Percentiles rank a stretch among this genome's conserved stretches.
Conservation (phyloP, 331 rosid species). For the Erythrophleum ivorense region DNA sequence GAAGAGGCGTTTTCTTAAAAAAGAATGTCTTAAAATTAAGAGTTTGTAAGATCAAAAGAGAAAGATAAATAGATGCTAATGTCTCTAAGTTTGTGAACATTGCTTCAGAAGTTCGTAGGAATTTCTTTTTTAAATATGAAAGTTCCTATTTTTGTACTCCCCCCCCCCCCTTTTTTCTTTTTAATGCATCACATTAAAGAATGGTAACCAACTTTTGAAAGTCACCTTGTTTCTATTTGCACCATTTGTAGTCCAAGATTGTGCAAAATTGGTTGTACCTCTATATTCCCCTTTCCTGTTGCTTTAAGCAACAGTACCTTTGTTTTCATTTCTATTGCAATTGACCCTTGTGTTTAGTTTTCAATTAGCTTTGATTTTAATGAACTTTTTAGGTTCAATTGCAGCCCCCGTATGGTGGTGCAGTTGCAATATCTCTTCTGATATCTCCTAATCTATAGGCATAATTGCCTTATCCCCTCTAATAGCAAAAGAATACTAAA, state of each 20-base stretch:
- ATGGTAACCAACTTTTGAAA: too few species aligned
- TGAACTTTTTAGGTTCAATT: neutral
- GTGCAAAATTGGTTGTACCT: neutral
- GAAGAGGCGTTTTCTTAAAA: constrained; percentile 20
- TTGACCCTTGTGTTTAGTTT: neutral
- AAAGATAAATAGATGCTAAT: neutral
- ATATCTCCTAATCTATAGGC: neutral
- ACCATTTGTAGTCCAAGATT: constrained; percentile 4
- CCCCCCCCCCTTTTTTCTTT: too few species aligned
- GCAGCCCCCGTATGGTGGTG: neutral
- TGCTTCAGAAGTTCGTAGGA: constrained; percentile 3
- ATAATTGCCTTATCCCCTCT: neutral
- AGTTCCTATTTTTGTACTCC: constrained; percentile 19
- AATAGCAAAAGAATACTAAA: neutral
- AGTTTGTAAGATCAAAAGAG: neutral
- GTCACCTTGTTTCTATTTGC: constrained; percentile 8
- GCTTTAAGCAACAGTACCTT: neutral
- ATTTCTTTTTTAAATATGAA: neutral
- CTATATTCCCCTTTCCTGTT: neutral
- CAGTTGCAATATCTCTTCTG: neutral
- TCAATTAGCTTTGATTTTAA: neutral
- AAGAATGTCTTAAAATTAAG: constrained; percentile 9
- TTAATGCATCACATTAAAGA: too few species aligned
- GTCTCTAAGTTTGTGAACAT: constrained; percentile 13
- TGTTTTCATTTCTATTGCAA: neutral